phyloP scores from a whole-genome alignment of 2,329 filamentous ascomycete genomes.

The Colletotrichum tropicale region DNA sequence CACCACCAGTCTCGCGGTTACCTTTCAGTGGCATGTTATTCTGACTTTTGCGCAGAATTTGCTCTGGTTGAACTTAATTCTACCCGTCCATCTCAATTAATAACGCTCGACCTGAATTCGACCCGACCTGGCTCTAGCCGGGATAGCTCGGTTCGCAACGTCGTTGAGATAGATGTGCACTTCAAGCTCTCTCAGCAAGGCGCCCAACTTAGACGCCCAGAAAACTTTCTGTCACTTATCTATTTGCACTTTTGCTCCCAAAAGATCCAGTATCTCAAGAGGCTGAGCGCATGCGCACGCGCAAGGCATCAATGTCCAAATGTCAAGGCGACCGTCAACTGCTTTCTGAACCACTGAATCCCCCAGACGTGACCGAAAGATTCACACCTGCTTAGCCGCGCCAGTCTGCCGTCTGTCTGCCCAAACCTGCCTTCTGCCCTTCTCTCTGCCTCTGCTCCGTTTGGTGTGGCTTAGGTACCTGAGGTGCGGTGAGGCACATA shows the following conservation, averaged over 20 bases:
- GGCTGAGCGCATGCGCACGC: not conserved
- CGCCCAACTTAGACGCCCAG: not conserved
- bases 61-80: not conserved
- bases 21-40: slow-evolving; percentile 5
- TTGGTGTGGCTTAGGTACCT: not conserved
- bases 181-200: not conserved
- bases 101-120: not conserved
- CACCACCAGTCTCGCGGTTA: slow-evolving; percentile 10
- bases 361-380: not conserved
- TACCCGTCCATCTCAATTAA: not conserved
- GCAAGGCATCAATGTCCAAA: not conserved
- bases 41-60: not conserved
- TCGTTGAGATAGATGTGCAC: not conserved
- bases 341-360: not conserved
- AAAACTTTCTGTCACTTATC: not conserved
- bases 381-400: not conserved
- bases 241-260: not conserved
- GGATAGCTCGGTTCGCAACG: not conserved
- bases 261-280: not conserved
- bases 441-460: not conserved
- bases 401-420: not conserved
- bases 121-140: not conserved
- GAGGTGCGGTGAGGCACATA: not conserved
- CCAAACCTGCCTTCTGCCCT: not conserved
- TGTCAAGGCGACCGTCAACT: not conserved